Evolutionary conservation across 2,329 filamentous ascomycete genomes (phyloP).

Genomic region (Ophiostoma australiae): DNA sequence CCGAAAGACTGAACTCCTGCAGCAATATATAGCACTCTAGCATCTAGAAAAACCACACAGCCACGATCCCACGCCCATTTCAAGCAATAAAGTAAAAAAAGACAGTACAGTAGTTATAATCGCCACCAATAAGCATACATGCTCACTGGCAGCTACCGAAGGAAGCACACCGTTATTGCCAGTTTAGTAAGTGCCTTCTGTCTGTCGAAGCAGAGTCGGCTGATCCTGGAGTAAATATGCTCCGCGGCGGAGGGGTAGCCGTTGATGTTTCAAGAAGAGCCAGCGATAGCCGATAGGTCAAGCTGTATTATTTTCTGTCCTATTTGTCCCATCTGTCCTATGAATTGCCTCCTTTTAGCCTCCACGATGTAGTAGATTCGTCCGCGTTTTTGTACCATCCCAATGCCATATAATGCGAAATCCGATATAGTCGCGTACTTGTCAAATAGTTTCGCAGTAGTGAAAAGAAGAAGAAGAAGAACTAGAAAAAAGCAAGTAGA

Average conservation of each 20-base stretch:
- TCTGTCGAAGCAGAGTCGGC: background rate
- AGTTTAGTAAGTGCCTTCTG: background rate
- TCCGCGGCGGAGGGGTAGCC: background rate
- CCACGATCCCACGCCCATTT: background rate
- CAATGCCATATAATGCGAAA: background rate
- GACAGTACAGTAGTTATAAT: background rate
- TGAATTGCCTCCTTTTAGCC: slow-evolving; percentile 10
- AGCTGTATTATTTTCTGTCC: background rate
- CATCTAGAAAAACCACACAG: slow-evolving; percentile 8
- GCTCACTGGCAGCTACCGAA: background rate
- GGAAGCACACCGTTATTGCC: background rate
- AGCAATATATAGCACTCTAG: background rate
- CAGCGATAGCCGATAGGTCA: background rate
- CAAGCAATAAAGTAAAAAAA: background rate
- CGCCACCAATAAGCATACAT: background rate
- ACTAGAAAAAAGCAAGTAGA: too few relatives aligned
- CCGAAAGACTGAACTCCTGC: background rate
- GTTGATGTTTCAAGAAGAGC: background rate
- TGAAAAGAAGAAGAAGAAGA: background rate
- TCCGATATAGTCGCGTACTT: background rate
- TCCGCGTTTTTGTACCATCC: background rate
- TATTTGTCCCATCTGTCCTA: background rate
- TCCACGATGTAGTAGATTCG: background rate
- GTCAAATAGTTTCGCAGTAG: background rate
- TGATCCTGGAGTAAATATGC: background rate